These are phyloP conservation scores for Iberis amara DNA, from an alignment of 441 rosid genomes.

Conservation along the genomic window DNA sequence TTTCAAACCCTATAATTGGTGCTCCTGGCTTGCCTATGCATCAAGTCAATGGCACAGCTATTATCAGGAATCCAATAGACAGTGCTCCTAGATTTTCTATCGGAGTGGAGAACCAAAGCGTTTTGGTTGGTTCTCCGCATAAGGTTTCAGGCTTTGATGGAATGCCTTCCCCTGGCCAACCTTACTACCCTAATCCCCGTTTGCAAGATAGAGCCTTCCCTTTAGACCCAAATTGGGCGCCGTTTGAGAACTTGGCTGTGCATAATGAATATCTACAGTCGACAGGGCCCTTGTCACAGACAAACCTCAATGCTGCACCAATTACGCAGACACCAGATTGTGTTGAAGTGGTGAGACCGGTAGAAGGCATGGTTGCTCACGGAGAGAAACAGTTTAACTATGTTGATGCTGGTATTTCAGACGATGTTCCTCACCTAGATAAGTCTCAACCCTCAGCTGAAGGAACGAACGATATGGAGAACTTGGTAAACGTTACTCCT, in stretches of 20 bases:
- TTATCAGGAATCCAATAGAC: conserved; percentile 45
- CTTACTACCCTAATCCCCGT: conserved; percentile 38
- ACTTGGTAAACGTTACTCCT: conserved; percentile 35
- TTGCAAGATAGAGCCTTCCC: conserved; percentile 38
- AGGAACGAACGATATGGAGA: conserved; percentile 29
- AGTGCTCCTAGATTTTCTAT: conserved; percentile 42
- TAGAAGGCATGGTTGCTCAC: conserved; percentile 34
- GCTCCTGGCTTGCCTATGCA: conserved; percentile 45
- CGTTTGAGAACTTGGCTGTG: conserved; percentile 32
- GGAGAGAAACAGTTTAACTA: conserved; percentile 39
- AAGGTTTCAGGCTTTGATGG: conserved; percentile 56
- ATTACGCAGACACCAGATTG: conserved; percentile 25
- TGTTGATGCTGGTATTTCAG: conserved; percentile 31
- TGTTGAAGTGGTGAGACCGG: conserved; percentile 33
- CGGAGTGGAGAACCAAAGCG: conserved; percentile 52
- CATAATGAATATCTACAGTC: conserved; percentile 30
- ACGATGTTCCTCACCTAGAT: conserved; percentile 24
- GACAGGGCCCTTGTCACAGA: conserved; percentile 31
- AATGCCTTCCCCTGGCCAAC: conserved; percentile 38
- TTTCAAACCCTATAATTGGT: conserved; percentile 46
- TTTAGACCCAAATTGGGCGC: conserved; percentile 35
- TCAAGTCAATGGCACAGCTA: conserved; percentile 49
- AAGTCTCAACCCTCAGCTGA: conserved; percentile 34
- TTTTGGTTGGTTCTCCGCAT: conserved; percentile 48
- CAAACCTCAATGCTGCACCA: conserved; percentile 34